Percentiles rank a stretch among this genome's conserved stretches.
Evolutionary conservation across 768 basidiomycete genomes (phyloP).

Genomic region (Pulveroboletus sp.): DNA sequence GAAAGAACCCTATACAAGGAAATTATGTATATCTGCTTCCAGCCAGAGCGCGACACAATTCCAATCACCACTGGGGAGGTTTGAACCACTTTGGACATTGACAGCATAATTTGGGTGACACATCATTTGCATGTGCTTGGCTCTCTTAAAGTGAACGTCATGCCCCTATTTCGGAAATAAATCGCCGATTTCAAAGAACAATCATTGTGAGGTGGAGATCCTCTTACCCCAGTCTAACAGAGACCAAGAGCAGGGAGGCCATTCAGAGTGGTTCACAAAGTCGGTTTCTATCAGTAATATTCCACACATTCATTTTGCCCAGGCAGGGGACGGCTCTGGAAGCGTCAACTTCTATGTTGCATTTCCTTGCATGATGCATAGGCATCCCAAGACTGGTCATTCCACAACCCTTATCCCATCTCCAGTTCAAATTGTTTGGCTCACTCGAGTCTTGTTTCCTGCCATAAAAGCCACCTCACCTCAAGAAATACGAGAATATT

Average conservation of each 20-base stretch:
- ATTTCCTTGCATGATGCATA: conserved; percentile 9
- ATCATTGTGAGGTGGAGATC: conserved; percentile 3
- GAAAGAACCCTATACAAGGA: neutral
- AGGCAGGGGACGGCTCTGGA: conserved; percentile 1
- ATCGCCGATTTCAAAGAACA: conserved; percentile 3
- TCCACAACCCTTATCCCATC: neutral
- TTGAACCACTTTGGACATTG: conserved; percentile 1
- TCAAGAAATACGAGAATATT: conserved; percentile 4
- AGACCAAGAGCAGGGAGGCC: neutral
- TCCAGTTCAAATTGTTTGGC: neutral
- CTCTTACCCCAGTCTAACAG: neutral
- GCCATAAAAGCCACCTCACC: conserved; percentile 3
- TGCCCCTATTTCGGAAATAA: conserved; percentile 3
- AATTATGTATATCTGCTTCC: conserved; percentile 1
- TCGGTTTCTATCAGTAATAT: neutral
- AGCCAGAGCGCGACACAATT: neutral
- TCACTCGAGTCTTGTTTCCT: conserved; percentile 4
- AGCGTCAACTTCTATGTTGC: conserved; percentile 4
- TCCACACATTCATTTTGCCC: neutral
- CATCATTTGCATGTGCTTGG: neutral
- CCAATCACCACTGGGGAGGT: neutral
- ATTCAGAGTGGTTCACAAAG: conserved; percentile 6
- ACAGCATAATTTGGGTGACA: conserved; percentile 6
- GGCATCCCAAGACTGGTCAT: neutral
- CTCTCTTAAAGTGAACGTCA: neutral